Conservation (phyloP, 2,329 filamentous ascomycete genomes). For the Cercospora berteroae region DNA sequence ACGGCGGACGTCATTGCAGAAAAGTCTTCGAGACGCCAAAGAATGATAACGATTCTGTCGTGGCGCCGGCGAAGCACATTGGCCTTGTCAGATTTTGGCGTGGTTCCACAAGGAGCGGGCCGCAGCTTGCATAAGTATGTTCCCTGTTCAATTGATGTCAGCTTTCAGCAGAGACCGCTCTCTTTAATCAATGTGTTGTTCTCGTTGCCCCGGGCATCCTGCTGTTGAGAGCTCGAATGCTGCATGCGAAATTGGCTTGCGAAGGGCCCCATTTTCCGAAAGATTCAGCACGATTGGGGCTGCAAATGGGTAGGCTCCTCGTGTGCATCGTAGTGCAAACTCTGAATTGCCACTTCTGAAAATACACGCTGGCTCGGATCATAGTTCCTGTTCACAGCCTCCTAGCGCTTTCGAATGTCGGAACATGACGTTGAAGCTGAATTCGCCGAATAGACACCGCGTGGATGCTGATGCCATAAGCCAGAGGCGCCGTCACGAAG, state of each 20-base stretch:
- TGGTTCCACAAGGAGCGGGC: background rate
- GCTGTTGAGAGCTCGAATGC: background rate
- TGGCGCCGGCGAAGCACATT: background rate
- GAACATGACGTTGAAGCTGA: background rate
- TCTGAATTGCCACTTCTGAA: slow-evolving; percentile 8
- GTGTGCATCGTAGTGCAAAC: background rate
- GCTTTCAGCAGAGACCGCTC: background rate
- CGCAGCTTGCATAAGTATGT: background rate
- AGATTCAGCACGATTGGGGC: background rate
- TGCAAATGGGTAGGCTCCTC: background rate
- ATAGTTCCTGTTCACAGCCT: background rate
- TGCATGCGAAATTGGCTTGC: background rate
- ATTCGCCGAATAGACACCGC: background rate
- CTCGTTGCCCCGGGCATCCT: background rate
- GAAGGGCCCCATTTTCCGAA: background rate
- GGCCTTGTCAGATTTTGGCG: background rate
- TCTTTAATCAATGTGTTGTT: background rate
- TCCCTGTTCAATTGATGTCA: background rate
- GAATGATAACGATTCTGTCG: background rate
- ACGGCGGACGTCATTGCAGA: background rate
- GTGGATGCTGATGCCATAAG: background rate
- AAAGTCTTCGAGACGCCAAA: background rate
- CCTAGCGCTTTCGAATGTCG: background rate
- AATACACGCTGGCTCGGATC: background rate
- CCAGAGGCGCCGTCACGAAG: background rate